Percentiles rank a stretch among this genome's conserved stretches.
Evolutionary conservation across 345 rosid genomes (phyloP).

Genomic region (Heritiera littoralis): DNA sequence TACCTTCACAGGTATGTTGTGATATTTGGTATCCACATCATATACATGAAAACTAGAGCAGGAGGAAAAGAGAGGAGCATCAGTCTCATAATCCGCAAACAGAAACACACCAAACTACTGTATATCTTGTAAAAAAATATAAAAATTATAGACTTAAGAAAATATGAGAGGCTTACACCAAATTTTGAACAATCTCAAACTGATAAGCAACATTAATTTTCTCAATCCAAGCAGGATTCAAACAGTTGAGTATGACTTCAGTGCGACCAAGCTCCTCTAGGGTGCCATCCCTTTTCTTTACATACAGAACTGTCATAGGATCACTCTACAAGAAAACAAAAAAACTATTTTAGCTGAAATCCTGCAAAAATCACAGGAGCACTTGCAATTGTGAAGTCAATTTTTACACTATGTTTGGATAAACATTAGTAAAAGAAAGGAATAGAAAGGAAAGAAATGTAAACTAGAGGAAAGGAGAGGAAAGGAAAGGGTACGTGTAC

Average conservation of each 20-base stretch:
- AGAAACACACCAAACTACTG: not conserved
- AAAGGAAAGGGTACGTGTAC: too few species aligned
- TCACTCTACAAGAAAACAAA: slow-evolving; percentile 65
- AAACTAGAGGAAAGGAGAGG: too few species aligned
- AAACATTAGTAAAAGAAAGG: too few species aligned
- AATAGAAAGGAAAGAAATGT: too few species aligned
- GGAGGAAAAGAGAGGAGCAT: slow-evolving; percentile 17
- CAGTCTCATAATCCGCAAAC: slow-evolving; percentile 14
- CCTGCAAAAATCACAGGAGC: not conserved
- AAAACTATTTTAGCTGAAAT: not conserved
- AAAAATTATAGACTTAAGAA: not conserved
- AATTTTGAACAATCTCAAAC: slow-evolving; percentile 73
- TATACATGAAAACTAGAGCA: slow-evolving; percentile 63
- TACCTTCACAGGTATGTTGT: slow-evolving; percentile 78
- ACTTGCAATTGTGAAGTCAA: not conserved
- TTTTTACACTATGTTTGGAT: not conserved
- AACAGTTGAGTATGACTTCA: slow-evolving; percentile 69
- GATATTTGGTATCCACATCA: slow-evolving; percentile 71
- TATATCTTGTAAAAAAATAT: not conserved
- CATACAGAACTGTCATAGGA: slow-evolving; percentile 69
- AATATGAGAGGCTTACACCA: slow-evolving; percentile 50
- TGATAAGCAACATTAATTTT: slow-evolving; percentile 69
- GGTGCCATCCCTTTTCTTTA: slow-evolving; percentile 56
- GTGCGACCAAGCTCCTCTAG: slow-evolving; percentile 88
- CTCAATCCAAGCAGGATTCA: slow-evolving; percentile 79